Evolutionary conservation across 805 yeast species (phyloP).

Genomic region (Saturnispora hagleri): DNA sequence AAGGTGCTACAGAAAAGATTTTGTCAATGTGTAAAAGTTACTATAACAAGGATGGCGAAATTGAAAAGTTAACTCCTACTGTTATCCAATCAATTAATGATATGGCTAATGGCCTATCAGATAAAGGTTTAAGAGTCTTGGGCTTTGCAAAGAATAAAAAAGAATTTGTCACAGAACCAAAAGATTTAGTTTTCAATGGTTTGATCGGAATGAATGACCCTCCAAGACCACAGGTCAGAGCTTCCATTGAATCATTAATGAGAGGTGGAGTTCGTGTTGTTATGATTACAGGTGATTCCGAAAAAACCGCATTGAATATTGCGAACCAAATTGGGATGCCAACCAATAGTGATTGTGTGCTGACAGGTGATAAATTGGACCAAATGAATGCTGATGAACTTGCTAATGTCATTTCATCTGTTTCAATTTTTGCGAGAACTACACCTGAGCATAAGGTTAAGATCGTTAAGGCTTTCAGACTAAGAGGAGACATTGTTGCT

Average conservation of each 20-base stretch:
- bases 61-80: constrained; percentile 47
- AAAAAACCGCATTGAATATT: constrained; percentile 75
- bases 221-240: constrained; percentile 79
- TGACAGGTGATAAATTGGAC: constrained; percentile 82
- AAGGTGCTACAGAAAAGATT: constrained; percentile 85
- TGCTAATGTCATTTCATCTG: constrained; percentile 67
- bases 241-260: constrained; percentile 65
- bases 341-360: constrained; percentile 50
- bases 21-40: constrained; percentile 52
- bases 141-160: constrained; percentile 58
- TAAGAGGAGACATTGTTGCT: constrained; percentile 90
- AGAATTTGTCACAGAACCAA: constrained; percentile 36
- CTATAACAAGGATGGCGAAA: constrained; percentile 48
- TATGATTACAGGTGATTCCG: constrained; percentile 95
- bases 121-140: constrained; percentile 77
- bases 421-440: constrained; percentile 88
- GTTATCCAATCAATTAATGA: constrained; percentile 38
- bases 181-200: constrained; percentile 70
- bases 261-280: constrained; percentile 96
- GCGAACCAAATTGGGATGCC: constrained; percentile 91
- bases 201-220: constrained; percentile 96
- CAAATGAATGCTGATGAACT: constrained; percentile 61
- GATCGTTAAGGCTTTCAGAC: constrained; percentile 82
- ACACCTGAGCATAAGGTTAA: constrained; percentile 90
- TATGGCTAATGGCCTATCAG: constrained; percentile 59